A percentile compares a stretch with the other conserved stretches of the same genome.
Evolutionary conservation across 176 grass and related monocot genomes (phyloP).

Genomic region (Oryza punctata): DNA sequence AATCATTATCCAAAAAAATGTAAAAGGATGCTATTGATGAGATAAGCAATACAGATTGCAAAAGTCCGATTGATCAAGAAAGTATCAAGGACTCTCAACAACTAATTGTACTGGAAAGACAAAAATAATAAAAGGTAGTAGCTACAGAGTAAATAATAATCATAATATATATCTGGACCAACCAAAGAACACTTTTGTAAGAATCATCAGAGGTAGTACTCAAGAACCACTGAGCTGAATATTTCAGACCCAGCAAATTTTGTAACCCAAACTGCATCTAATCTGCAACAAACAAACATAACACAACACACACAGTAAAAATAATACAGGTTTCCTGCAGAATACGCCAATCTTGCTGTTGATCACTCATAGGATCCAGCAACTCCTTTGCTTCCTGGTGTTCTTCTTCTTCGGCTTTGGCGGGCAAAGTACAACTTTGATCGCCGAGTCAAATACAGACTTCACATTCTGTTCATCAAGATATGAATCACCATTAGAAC

Average conservation of each 20-base stretch:
- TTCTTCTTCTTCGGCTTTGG: slow-evolving; percentile 70
- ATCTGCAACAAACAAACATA: background rate
- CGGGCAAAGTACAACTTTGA: slow-evolving; percentile 67
- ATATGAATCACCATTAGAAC: background rate
- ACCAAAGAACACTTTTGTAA: background rate
- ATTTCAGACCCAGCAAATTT: background rate
- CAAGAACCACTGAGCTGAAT: background rate
- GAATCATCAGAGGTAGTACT: background rate
- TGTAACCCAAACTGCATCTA: slow-evolving; percentile 13
- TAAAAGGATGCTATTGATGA: background rate
- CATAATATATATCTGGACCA: background rate
- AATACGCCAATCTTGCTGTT: background rate
- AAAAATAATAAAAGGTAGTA: background rate
- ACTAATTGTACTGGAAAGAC: background rate
- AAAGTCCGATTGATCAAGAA: background rate
- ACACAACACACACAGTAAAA: background rate
- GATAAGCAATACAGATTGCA: slow-evolving; percentile 17
- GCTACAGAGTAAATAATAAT: background rate
- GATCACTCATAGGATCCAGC: slow-evolving; percentile 63
- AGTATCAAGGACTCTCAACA: background rate
- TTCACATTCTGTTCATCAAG: slow-evolving; percentile 72
- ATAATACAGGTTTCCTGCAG: background rate
- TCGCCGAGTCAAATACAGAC: slow-evolving; percentile 74
- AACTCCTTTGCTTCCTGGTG: slow-evolving; percentile 58
- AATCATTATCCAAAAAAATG: background rate